phyloP scores from a whole-genome alignment of 2,329 filamentous ascomycete genomes.

The Aspergillus flavus region DNA sequence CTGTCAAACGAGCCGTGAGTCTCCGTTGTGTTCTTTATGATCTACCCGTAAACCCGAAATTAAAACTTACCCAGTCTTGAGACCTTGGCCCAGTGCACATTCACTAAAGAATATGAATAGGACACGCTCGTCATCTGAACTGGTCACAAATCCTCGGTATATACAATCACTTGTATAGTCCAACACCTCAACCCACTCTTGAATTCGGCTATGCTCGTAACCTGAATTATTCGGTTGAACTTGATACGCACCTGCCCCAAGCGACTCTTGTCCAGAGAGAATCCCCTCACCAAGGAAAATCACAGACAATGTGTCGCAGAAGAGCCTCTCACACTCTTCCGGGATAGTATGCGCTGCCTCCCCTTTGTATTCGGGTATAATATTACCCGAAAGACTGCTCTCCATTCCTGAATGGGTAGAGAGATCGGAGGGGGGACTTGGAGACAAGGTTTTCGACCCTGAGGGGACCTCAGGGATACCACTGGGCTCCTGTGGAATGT shows the following conservation, averaged over 20 bases:
- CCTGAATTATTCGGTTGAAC: slow-evolving; percentile 34
- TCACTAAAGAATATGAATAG: slow-evolving; percentile 89
- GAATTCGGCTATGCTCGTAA: slow-evolving; percentile 26
- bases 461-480: slow-evolving; percentile 93
- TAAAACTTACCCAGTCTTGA: slow-evolving; percentile 79
- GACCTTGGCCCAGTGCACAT: slow-evolving; percentile 69
- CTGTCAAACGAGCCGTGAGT: slow-evolving; percentile 45
- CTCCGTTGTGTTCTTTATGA: too few relatives aligned
- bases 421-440: slow-evolving; percentile 87
- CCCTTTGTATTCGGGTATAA: slow-evolving; percentile 60
- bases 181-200: slow-evolving; percentile 47
- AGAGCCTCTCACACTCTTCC: slow-evolving; percentile 99
- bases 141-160: slow-evolving; percentile 82
- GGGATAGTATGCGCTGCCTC: slow-evolving; percentile 95
- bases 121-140: slow-evolving; percentile 69
- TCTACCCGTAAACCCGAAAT: not conserved
- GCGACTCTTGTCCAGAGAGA: slow-evolving; percentile 74
- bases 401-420: slow-evolving; percentile 66
- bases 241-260: slow-evolving; percentile 75
- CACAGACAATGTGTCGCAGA: slow-evolving; percentile 91
- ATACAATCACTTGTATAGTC: slow-evolving; percentile 82
- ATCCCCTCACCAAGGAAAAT: slow-evolving; percentile 97
- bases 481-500: slow-evolving; percentile 69
- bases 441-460: slow-evolving; percentile 80
- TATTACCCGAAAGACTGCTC: slow-evolving; percentile 47